Conservation (phyloP, 2,329 filamentous ascomycete genomes). For the Xylariaceae sp. region DNA sequence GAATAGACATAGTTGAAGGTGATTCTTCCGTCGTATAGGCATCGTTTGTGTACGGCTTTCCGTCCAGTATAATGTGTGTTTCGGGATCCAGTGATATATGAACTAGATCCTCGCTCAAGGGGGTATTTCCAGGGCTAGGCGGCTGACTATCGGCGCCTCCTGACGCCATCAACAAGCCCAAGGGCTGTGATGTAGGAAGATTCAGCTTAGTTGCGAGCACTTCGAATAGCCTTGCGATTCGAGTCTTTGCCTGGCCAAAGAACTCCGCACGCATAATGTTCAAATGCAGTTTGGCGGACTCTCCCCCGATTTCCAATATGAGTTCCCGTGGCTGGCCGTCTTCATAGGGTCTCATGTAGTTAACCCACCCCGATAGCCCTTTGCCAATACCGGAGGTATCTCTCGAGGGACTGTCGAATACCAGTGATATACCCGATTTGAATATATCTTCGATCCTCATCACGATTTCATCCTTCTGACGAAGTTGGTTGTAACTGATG, state of each 20-base stretch:
- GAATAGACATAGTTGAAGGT: conserved; percentile 28
- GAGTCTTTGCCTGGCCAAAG: conserved; percentile 61
- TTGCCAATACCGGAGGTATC: conserved; percentile 22
- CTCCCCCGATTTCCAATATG: conserved; percentile 71
- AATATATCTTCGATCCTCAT: conserved; percentile 82
- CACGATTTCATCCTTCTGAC: conserved; percentile 66
- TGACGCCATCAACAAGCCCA: conserved; percentile 61
- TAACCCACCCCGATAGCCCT: conserved; percentile 51
- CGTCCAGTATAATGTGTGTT: conserved; percentile 54
- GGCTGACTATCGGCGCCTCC: conserved; percentile 58
- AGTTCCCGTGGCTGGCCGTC: conserved; percentile 69
- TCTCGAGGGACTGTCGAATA: conserved; percentile 38
- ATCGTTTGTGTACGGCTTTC: conserved; percentile 39
- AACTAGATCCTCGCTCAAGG: conserved; percentile 64
- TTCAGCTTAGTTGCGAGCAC: conserved; percentile 78
- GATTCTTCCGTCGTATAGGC: conserved; percentile 25
- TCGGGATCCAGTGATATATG: conserved; percentile 57
- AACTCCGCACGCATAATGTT: conserved; percentile 61
- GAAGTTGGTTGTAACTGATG: conserved; percentile 67
- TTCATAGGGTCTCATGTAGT: conserved; percentile 80
- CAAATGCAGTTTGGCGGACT: conserved; percentile 44
- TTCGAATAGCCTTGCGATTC: conserved; percentile 68
- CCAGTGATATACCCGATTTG: conserved; percentile 72
- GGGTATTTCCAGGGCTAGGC: conserved; percentile 61
- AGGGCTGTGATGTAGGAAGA: conserved; percentile 54